Evolutionary conservation across 495 filamentous ascomycete genomes (phyloP).

Genomic region (Rhypophila decipiens): DNA sequence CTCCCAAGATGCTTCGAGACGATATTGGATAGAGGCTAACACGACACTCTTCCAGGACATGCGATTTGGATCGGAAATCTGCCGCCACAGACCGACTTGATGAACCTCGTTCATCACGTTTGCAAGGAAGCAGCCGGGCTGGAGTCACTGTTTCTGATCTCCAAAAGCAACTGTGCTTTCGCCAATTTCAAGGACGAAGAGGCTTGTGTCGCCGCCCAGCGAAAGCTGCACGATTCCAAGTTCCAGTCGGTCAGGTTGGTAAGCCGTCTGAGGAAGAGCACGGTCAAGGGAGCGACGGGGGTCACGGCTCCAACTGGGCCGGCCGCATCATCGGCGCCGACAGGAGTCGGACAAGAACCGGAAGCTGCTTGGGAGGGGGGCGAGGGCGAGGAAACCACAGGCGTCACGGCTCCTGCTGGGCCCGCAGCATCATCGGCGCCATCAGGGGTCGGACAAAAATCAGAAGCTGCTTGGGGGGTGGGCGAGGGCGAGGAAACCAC

Average conservation of each 20-base stretch:
- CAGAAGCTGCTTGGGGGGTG: conserved; percentile 2
- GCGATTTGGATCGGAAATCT: conserved; percentile 97
- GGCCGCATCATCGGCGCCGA: conserved; percentile 28
- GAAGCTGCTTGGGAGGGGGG: conserved; percentile 6
- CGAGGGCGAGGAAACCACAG: conserved; percentile 8
- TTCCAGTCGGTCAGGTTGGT: conserved; percentile 88
- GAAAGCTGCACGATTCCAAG: conserved; percentile 82
- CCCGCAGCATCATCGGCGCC: conserved; percentile 17
- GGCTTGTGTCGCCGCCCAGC: conserved; percentile 70
- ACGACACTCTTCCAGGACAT: conserved; percentile 52
- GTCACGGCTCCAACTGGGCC: conserved; percentile 49
- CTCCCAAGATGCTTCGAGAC: not conserved
- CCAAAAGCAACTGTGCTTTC: conserved; percentile 97
- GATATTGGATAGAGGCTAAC: not conserved
- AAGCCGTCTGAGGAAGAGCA: conserved; percentile 72
- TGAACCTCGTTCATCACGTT: conserved; percentile 84
- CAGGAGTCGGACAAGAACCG: conserved; percentile 11
- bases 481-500: conserved; percentile 12
- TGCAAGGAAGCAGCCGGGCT: conserved; percentile 76
- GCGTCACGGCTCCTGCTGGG: conserved; percentile 11
- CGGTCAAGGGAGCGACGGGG: conserved; percentile 42
- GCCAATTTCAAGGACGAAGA: conserved; percentile 87
- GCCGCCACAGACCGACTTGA: conserved; percentile 70
- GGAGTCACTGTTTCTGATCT: conserved; percentile 89
- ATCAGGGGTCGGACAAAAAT: conserved; percentile 9